Percentiles rank a stretch among this genome's conserved stretches.
These are phyloP conservation scores for Carpinus viminea DNA, from an alignment of 306 rosid species.

Conservation along the genomic window DNA sequence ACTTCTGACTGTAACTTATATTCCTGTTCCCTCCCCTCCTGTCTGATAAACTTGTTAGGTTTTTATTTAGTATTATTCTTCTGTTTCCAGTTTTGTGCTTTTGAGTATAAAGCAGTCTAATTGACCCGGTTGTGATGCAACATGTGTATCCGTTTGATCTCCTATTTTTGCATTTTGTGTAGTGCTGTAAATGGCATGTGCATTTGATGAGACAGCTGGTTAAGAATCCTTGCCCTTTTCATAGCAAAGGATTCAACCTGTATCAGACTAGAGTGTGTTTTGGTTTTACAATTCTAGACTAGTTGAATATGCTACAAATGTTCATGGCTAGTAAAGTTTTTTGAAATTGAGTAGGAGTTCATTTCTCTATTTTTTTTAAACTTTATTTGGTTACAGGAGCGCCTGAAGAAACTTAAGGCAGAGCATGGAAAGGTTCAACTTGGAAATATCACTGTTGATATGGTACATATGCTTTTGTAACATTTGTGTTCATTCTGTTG, in stretches of 20 bases:
- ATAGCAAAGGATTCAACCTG: background rate
- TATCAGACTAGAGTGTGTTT: background rate
- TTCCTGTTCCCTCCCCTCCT: background rate
- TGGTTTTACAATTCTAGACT: background rate
- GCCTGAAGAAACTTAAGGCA: conserved; percentile 78
- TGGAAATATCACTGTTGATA: conserved; percentile 89
- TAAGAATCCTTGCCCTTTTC: background rate
- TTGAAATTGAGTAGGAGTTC: background rate
- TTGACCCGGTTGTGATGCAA: background rate
- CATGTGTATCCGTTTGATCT: background rate
- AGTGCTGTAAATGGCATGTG: background rate
- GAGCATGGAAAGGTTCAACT: conserved; percentile 82
- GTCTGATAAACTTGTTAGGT: conserved; percentile 4
- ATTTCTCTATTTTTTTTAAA: background rate
- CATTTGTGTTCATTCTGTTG: background rate
- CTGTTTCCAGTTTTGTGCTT: background rate
- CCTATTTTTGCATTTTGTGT: background rate
- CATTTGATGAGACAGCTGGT: background rate
- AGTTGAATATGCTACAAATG: background rate
- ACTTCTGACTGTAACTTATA: conserved; percentile 2
- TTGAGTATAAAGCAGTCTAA: background rate
- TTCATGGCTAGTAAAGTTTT: background rate
- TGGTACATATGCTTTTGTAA: conserved; percentile 47
- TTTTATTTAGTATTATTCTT: conserved; percentile 11
- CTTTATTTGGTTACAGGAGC: conserved; percentile 60